Conservation (phyloP, 2,329 filamentous ascomycete species). For the Rhexocercosporidium sp. region DNA sequence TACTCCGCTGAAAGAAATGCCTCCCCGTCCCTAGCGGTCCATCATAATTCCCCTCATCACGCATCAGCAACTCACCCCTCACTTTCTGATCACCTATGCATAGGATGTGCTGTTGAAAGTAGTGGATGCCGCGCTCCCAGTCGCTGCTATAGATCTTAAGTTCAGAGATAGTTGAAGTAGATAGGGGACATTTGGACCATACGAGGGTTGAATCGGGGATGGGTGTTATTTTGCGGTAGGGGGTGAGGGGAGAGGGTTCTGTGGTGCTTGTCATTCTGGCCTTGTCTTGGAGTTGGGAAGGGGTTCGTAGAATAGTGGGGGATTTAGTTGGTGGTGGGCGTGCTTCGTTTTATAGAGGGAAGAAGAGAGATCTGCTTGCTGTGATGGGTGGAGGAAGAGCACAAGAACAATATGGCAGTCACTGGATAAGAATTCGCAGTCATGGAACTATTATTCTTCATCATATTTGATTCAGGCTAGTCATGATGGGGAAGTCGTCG, state of each 20-base stretch:
- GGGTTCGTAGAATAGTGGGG: too few relatives aligned
- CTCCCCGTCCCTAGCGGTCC: conserved; percentile 15
- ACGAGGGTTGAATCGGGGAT: conserved; percentile 4
- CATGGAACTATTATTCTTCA: neutral
- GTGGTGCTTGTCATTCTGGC: too few relatives aligned
- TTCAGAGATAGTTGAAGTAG: neutral
- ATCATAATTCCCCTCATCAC: conserved; percentile 22
- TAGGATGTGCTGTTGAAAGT: conserved; percentile 21
- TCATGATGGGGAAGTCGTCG: neutral
- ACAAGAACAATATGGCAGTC: too few relatives aligned
- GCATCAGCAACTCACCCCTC: neutral
- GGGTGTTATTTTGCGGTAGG: conserved; percentile 3
- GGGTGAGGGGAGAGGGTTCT: neutral
- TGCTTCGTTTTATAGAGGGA: too few relatives aligned
- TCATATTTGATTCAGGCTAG: neutral
- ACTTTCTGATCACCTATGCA: neutral
- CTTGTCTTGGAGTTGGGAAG: too few relatives aligned
- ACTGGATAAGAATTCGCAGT: too few relatives aligned
- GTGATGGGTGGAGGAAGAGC: too few relatives aligned
- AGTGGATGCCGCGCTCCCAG: conserved; percentile 16
- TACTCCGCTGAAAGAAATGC: conserved; percentile 12
- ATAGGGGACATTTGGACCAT: conserved; percentile 14
- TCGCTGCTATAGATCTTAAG: neutral
- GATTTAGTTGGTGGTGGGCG: too few relatives aligned
- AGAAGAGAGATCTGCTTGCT: too few relatives aligned